Evolutionary conservation across 2,329 filamentous ascomycete genomes (phyloP).

Genomic region (Cordyceps cicadae): DNA sequence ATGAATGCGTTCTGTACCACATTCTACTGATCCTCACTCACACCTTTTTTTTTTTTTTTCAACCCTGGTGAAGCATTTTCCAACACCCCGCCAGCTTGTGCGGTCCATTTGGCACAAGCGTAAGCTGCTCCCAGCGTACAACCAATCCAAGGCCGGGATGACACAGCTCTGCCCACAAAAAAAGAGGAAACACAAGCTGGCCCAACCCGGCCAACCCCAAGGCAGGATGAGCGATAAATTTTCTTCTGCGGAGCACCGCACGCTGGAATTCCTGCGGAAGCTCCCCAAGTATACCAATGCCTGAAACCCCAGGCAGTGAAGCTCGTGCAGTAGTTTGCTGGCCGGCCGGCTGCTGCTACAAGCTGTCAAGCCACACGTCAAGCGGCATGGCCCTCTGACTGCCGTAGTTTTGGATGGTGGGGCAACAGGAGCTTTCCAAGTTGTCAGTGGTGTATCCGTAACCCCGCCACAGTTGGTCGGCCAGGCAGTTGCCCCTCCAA

Average conservation of each 20-base stretch:
- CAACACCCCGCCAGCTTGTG: conserved; percentile 10
- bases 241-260: background rate
- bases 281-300: background rate
- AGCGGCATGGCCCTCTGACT: background rate
- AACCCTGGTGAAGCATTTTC: conserved; percentile 1
- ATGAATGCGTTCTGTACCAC: background rate
- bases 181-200: conserved; percentile 6
- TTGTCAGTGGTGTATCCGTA: too few species aligned
- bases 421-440: background rate
- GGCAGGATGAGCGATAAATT: conserved; percentile 8
- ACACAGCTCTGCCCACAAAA: conserved; percentile 1
- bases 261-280: background rate
- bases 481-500: background rate
- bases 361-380: background rate
- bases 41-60: background rate
- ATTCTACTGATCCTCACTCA: background rate
- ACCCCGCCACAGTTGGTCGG: background rate
- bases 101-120: conserved; percentile 4
- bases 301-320: background rate
- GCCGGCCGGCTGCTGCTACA: background rate
- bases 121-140: conserved; percentile 3
- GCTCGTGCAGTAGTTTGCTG: background rate
- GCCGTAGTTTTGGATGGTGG: conserved; percentile 5
- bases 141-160: conserved; percentile 1
- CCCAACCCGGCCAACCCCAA: background rate